Percentiles rank a stretch among this genome's conserved stretches.
Conservation (phyloP, 2,329 filamentous ascomycete genomes). For the Fusarium scirpi region DNA sequence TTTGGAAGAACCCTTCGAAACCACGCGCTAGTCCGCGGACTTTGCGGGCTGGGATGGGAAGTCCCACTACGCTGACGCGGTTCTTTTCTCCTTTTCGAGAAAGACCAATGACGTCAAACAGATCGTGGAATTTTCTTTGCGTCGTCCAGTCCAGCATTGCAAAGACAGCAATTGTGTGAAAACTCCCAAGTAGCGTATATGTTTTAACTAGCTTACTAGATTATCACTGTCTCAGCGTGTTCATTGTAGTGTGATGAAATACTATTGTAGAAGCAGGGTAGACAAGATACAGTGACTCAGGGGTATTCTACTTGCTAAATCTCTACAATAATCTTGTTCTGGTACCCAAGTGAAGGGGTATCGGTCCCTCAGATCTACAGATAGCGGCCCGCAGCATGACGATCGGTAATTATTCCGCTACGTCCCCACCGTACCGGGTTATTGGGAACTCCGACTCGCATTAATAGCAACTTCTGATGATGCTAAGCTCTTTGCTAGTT, state of each 20-base stretch:
- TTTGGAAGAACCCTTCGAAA: neutral
- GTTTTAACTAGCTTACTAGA: no score
- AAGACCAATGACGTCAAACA: neutral
- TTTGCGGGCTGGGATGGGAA: neutral
- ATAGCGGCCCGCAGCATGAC: neutral
- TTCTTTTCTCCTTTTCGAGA: neutral
- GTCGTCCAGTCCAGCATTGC: neutral
- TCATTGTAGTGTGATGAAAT: no score
- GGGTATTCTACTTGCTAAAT: no score
- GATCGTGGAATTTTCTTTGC: neutral
- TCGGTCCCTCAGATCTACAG: neutral
- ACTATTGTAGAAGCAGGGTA: no score
- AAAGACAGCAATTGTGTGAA: neutral
- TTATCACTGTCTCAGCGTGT: no score
- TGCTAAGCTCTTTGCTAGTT: neutral
- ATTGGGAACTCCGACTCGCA: neutral
- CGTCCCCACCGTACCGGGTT: neutral
- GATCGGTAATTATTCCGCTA: neutral
- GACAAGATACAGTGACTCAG: neutral
- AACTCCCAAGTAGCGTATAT: neutral
- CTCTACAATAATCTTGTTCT: no score
- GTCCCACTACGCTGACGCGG: neutral
- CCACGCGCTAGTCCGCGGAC: neutral
- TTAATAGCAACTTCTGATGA: neutral
- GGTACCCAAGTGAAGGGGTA: neutral